Evolutionary conservation across 2,329 filamentous ascomycete species (phyloP).

Genomic region (Aspergillus texensis): DNA sequence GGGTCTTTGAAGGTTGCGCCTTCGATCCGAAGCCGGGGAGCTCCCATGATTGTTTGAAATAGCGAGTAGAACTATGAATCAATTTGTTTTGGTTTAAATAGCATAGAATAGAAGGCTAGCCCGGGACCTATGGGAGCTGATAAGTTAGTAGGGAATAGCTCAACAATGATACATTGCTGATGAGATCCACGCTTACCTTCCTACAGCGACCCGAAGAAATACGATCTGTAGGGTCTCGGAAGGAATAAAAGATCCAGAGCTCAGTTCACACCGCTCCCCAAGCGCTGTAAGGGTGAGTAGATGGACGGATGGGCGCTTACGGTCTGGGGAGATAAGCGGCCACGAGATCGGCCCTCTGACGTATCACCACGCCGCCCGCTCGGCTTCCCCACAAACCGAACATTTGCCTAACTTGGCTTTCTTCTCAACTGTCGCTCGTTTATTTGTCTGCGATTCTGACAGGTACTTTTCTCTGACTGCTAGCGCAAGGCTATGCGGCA

Average conservation of each 20-base stretch:
- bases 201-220: not conserved
- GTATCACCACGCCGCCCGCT: slow-evolving; percentile 21
- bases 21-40: slow-evolving; percentile 79
- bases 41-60: slow-evolving; percentile 59
- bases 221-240: not conserved
- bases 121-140: not conserved
- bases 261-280: not conserved
- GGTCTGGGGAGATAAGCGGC: slow-evolving; percentile 18
- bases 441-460: not conserved
- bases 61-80: not conserved
- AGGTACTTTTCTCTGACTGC: not conserved
- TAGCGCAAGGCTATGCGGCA: slow-evolving; percentile 19
- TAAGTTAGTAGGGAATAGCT: not conserved
- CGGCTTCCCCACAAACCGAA: slow-evolving; percentile 21
- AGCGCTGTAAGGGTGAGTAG: not conserved
- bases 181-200: not conserved
- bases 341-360: slow-evolving; percentile 27
- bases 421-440: slow-evolving; percentile 9
- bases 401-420: slow-evolving; percentile 13
- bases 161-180: no score
- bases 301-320: slow-evolving; percentile 2
- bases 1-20: slow-evolving; percentile 81
- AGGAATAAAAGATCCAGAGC: not conserved
- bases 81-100: not conserved
- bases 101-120: not conserved